A percentile compares a stretch with the other conserved stretches of the same genome.
phyloP scores from a whole-genome alignment of 106 monocot species.

The Dioscorea alata region DNA sequence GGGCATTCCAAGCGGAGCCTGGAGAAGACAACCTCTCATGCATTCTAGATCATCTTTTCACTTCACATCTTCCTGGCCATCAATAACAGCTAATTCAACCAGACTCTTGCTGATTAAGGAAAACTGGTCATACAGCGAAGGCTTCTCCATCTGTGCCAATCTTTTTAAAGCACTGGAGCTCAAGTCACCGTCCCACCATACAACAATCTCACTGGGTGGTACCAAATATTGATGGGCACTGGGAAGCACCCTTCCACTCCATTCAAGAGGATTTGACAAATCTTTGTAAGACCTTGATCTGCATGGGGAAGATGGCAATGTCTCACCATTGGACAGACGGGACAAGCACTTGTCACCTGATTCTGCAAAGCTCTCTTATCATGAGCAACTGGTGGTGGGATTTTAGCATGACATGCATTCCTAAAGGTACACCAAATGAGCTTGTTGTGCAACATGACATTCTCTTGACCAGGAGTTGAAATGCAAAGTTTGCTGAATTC shows the following conservation, averaged over 20 bases:
- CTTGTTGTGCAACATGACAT: constrained; percentile 45
- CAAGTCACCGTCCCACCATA: constrained; percentile 26
- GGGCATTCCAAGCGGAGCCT: constrained; percentile 82
- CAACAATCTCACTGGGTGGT: constrained; percentile 1
- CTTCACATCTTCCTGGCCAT: constrained; percentile 14
- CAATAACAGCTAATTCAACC: constrained; percentile 1
- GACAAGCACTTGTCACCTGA: constrained; percentile 2
- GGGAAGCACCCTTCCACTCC: constrained; percentile 39
- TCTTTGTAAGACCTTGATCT: constrained; percentile 24
- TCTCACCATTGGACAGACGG: constrained; percentile 41
- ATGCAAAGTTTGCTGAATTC: constrained; percentile 53
- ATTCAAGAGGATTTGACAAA: constrained; percentile 26
- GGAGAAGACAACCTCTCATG: constrained; percentile 20
- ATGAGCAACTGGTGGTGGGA: constrained; percentile 16
- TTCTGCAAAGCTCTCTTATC: constrained; percentile 11
- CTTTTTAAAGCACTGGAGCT: constrained; percentile 36
- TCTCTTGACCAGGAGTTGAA: constrained; percentile 38
- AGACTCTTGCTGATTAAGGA: constrained; percentile 1
- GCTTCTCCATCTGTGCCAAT: constrained; percentile 22
- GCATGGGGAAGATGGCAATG: constrained; percentile 28
- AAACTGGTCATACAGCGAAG: constrained; percentile 2
- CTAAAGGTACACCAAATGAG: constrained; percentile 40
- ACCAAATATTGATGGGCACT: constrained; percentile 2
- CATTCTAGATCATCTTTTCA: constrained; percentile 5
- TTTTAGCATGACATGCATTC: constrained; percentile 51